Base-by-base conservation (phyloP, 495 filamentous ascomycete species). In the Trichocladium antarcticum region DNA sequence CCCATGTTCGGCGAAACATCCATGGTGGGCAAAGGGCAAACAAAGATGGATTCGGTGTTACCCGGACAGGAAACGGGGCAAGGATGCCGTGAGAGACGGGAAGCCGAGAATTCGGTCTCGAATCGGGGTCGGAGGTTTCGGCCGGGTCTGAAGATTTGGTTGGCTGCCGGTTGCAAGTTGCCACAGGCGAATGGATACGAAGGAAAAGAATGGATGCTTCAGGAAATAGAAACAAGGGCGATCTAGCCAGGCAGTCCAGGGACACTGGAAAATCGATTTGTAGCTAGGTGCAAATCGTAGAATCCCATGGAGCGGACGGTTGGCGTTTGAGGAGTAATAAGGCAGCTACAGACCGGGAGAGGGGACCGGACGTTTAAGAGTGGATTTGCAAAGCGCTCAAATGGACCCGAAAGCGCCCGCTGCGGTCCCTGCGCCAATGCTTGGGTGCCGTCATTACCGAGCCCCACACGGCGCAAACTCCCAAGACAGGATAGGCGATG, bases 1-100 rank as follows among this genome's bases (percentile, higher is more conserved):
- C 66, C 59, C 54, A 66, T 55, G 50, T 56, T 60, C 17, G 65
- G 42, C n/a, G 59, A 53, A 11, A 53, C 46, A 34, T 63, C 58
- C 61, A 64, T 64, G 46, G 21, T 36, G 55, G 21, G 32, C 24
- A 27, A 27, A 27, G 4, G 8, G 27, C 8, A 19, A 37, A 37
- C 7, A 36, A 42, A 31, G 16, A 17, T 5, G 45, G 37, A 27
- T 8, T 27, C 24, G 8, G 24, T 27, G 24, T 8, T 27, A 27
- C 24, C 24, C 4, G 24, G 24, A 27, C 8, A 27, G 3, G 24
- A 27, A 8, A 8, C 24, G 24, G 4, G n/a, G n/a, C n/a, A n/a
- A 27, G 24, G 8, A 27, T 8, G 24, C 4, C 24, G 24, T 27
- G 8, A 8, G 24, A 8, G 24, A 27, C n/a, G n/a, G n/a, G n/a